Percentiles rank a stretch among this genome's conserved stretches.
phyloP scores from a whole-genome alignment of 1,284 basidiomycete species.

The Irpex lacteus region DNA sequence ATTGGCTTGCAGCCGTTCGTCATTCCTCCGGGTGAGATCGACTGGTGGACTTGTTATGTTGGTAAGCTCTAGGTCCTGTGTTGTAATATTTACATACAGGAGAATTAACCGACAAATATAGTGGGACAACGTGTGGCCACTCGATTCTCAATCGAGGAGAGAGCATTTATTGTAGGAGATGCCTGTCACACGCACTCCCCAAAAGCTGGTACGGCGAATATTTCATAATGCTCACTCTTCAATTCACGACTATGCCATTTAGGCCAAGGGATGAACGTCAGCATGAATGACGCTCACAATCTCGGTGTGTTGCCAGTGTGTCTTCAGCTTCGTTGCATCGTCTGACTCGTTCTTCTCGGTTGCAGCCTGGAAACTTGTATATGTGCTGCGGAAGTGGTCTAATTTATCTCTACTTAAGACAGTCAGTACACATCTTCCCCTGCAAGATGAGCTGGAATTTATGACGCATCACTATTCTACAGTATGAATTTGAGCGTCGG shows the following conservation, averaged over 20 bases:
- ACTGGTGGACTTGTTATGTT: conserved; percentile 82
- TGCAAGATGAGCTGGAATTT: not conserved
- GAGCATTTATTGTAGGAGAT: conserved; percentile 80
- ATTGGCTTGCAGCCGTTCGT: conserved; percentile 67
- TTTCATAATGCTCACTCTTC: not conserved
- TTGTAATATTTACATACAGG: not conserved
- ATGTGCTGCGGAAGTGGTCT: conserved; percentile 65
- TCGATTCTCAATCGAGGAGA: conserved; percentile 57
- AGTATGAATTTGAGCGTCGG: conserved; percentile 72
- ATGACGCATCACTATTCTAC: not conserved
- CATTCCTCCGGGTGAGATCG: conserved; percentile 53
- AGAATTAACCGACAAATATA: conserved; percentile 7
- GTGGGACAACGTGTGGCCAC: conserved; percentile 79
- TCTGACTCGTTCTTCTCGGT: too few species aligned
- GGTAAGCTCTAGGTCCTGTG: conserved; percentile 27
- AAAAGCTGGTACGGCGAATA: conserved; percentile 51
- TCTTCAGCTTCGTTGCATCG: not conserved
- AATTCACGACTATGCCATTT: not conserved
- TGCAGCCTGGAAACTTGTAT: conserved; percentile 10
- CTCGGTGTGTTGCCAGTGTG: conserved; percentile 39
- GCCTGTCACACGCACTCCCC: conserved; percentile 85
- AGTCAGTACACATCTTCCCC: conserved; percentile 37
- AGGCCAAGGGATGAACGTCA: conserved; percentile 68
- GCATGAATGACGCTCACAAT: conserved; percentile 84
- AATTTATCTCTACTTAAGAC: conserved; percentile 66